phyloP scores from a whole-genome alignment of 108 stramenopile species.

The Skeletonema grethae region DNA sequence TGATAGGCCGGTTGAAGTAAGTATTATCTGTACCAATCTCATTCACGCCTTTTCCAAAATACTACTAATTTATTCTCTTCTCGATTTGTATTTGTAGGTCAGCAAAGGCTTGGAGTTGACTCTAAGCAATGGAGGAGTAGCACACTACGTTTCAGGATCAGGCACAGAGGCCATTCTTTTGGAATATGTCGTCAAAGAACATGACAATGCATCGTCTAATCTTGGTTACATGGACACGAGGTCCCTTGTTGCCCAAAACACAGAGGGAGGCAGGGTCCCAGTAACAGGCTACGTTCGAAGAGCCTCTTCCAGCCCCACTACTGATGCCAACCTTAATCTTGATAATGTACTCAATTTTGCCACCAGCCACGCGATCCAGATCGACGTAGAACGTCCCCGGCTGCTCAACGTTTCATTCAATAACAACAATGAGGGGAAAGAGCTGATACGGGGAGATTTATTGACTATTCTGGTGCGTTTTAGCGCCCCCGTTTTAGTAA shows the following conservation, averaged over 20 bases:
- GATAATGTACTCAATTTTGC: conserved; percentile 9
- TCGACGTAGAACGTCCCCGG: conserved; percentile 22
- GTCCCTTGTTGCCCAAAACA: conserved; percentile 32
- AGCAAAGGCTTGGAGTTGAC: conserved; percentile 31
- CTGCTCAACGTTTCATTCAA: conserved; percentile 18
- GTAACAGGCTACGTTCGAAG: conserved; percentile 25
- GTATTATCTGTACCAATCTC: background rate
- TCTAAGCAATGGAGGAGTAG: conserved; percentile 18
- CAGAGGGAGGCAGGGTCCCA: conserved; percentile 39
- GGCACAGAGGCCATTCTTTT: conserved; percentile 28
- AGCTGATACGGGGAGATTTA: conserved; percentile 18
- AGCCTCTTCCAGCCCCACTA: conserved; percentile 30
- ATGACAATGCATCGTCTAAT: conserved; percentile 16
- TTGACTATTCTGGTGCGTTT: conserved; percentile 26
- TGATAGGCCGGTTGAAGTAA: conserved; percentile 49
- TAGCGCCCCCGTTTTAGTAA: conserved; percentile 26
- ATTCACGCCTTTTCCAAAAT: no score
- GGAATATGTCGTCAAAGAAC: conserved; percentile 27
- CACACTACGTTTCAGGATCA: conserved; percentile 32
- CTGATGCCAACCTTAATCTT: conserved; percentile 30
- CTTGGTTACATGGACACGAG: conserved; percentile 22
- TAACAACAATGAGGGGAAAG: conserved; percentile 12
- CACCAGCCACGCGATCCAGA: conserved; percentile 13
- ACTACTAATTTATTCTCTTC: background rate
- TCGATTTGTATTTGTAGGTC: background rate